Percentiles rank a stretch among this genome's conserved stretches.
Evolutionary conservation across 768 basidiomycete species (phyloP).

Genomic region (Tricholoma sp.): DNA sequence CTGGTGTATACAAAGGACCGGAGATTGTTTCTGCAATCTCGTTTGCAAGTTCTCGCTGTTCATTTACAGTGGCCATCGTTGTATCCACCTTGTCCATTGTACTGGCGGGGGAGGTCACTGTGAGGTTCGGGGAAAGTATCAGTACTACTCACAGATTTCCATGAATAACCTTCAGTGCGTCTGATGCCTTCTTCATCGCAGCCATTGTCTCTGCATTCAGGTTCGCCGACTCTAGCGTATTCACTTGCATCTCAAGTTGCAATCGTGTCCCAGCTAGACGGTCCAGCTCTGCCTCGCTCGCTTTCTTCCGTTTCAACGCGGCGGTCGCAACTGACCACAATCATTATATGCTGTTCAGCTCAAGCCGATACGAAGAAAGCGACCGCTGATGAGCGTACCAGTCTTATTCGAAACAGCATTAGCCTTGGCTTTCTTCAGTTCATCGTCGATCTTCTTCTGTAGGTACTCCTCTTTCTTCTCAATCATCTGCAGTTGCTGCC

Average conservation of each 20-base stretch:
- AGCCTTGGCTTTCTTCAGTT: slow-evolving; percentile 82
- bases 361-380: not conserved
- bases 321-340: slow-evolving; percentile 67
- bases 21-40: slow-evolving; percentile 91
- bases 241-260: slow-evolving; percentile 94
- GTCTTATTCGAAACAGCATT: slow-evolving; percentile 93
- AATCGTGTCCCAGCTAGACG: slow-evolving; percentile 78
- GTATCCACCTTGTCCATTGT: slow-evolving; percentile 84
- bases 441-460: slow-evolving; percentile 95
- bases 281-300: slow-evolving; percentile 81
- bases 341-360: slow-evolving; percentile 6
- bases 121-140: not conserved
- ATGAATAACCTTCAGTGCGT: slow-evolving; percentile 87
- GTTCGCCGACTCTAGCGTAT: slow-evolving; percentile 95
- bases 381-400: slow-evolving; percentile 49
- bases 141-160: slow-evolving; percentile 68
- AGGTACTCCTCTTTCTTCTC: slow-evolving; percentile 99
- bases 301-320: slow-evolving; percentile 92
- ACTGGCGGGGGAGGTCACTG: slow-evolving; percentile 32
- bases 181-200: slow-evolving; percentile 94
- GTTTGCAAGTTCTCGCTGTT: slow-evolving; percentile 87
- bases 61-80: slow-evolving; percentile 81
- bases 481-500: slow-evolving; percentile 93
- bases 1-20: slow-evolving; percentile 52
- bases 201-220: slow-evolving; percentile 96